phyloP scores from a whole-genome alignment of 257 asterid species.

The Solanum paucissectum region DNA sequence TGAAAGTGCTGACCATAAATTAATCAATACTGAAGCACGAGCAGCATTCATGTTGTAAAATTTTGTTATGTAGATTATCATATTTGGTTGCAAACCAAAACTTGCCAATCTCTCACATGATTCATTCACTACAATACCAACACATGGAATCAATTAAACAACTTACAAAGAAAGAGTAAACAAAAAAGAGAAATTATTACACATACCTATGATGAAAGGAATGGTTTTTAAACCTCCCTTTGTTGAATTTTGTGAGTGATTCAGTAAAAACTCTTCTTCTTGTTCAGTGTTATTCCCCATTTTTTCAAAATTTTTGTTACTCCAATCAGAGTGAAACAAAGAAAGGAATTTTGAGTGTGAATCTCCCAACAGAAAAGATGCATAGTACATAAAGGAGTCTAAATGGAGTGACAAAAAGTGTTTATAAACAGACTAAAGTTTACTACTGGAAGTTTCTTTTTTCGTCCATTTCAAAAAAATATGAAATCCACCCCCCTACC shows the following conservation, averaged over 20 bases:
- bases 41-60: not conserved
- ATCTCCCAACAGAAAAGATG: not conserved
- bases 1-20: constrained; percentile 5
- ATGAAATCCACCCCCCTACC: no score
- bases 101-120: constrained; percentile 12
- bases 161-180: not conserved
- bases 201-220: constrained; percentile 8
- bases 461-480: no score
- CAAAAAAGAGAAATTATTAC: not conserved
- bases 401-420: not conserved
- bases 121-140: constrained; percentile 5
- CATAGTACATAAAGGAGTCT: not conserved
- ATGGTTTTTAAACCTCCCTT: constrained; percentile 7
- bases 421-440: no score
- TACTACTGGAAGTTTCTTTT: no score
- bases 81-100: constrained; percentile 6
- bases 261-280: not conserved
- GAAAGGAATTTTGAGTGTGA: not conserved
- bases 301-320: not conserved
- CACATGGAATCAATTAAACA: not conserved
- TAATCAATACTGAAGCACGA: constrained; percentile 1
- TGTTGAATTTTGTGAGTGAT: not conserved
- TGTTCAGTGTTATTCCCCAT: not conserved
- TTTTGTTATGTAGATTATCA: constrained; percentile 9
- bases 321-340: not conserved